Conservation (phyloP, 2,329 filamentous ascomycete species). For the Trichophyton benhamiae region DNA sequence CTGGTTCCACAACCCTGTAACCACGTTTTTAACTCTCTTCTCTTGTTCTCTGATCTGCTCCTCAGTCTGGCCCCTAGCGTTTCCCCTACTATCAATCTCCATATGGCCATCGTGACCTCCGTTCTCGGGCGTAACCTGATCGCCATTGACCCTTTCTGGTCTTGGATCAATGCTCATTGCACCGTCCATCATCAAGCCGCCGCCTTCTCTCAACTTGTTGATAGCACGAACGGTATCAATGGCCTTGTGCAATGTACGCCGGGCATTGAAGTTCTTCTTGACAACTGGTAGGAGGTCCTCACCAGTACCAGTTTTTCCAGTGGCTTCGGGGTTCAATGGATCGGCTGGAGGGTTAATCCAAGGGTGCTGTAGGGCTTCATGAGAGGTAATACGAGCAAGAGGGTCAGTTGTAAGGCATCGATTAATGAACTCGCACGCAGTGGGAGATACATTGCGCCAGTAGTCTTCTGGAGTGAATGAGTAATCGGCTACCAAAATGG, state of each 20-base stretch:
- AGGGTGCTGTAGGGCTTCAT: slow-evolving; percentile 56
- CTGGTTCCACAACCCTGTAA: slow-evolving; percentile 44
- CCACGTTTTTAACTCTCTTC: slow-evolving; percentile 46
- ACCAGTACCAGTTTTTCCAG: slow-evolving; percentile 25
- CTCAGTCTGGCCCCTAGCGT: slow-evolving; percentile 50
- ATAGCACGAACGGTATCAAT: slow-evolving; percentile 58
- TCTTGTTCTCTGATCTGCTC: slow-evolving; percentile 51
- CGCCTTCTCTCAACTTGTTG: slow-evolving; percentile 53
- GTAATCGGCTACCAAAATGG: slow-evolving; percentile 93
- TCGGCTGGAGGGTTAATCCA: slow-evolving; percentile 50
- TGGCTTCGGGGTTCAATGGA: slow-evolving; percentile 23
- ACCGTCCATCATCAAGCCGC: slow-evolving; percentile 52
- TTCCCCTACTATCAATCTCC: slow-evolving; percentile 47
- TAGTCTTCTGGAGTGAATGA: slow-evolving; percentile 89
- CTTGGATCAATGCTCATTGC: slow-evolving; percentile 46
- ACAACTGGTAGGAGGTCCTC: slow-evolving; percentile 52
- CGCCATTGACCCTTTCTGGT: slow-evolving; percentile 34
- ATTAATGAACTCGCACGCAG: slow-evolving; percentile 83
- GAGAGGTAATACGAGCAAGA: slow-evolving; percentile 74
- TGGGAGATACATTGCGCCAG: slow-evolving; percentile 83
- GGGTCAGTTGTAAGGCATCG: slow-evolving; percentile 86
- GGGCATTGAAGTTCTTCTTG: slow-evolving; percentile 59
- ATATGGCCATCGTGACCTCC: slow-evolving; percentile 26
- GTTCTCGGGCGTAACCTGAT: slow-evolving; percentile 30
- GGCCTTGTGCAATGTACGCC: slow-evolving; percentile 52